These are phyloP conservation scores for Paecilomyces variotii DNA, from an alignment of 2,329 filamentous ascomycete species.

Conservation along the genomic window DNA sequence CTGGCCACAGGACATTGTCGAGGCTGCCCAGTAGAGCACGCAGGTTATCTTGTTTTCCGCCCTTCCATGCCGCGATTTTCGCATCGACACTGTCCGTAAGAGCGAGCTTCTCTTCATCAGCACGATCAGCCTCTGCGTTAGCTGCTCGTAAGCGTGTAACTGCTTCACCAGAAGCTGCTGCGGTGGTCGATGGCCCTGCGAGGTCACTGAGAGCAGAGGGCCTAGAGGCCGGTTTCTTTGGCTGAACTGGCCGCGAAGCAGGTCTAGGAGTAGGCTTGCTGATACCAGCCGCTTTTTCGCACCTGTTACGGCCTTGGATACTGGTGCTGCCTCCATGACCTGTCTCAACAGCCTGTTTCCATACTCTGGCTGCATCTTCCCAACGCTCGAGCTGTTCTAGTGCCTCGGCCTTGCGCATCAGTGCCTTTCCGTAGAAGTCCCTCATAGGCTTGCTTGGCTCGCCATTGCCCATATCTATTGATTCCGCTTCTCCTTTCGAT, in stretches of 20 bases:
- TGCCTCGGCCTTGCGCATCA: conserved; percentile 91
- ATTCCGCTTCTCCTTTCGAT: conserved; percentile 70
- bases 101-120: conserved; percentile 88
- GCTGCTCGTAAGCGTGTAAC: conserved; percentile 75
- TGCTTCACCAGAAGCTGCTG: conserved; percentile 56
- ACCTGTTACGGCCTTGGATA: conserved; percentile 77
- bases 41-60: conserved; percentile 87
- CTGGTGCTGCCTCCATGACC: conserved; percentile 80
- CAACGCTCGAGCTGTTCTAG: conserved; percentile 94
- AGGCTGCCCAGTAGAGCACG: conserved; percentile 79
- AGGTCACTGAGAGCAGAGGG: conserved; percentile 25
- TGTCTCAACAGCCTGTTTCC: conserved; percentile 74
- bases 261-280: conserved; percentile 41
- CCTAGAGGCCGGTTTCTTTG: conserved; percentile 36
- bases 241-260: conserved; percentile 18
- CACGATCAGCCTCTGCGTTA: conserved; percentile 74
- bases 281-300: conserved; percentile 77
- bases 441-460: conserved; percentile 74
- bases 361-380: conserved; percentile 70
- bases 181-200: conserved; percentile 28
- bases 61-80: conserved; percentile 70
- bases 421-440: conserved; percentile 85
- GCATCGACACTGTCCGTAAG: conserved; percentile 80
- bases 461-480: conserved; percentile 59
- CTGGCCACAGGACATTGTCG: conserved; percentile 84